These are phyloP conservation scores for Pichia thaimueangensis DNA, from an alignment of 805 yeast species.

Conservation along the genomic window DNA sequence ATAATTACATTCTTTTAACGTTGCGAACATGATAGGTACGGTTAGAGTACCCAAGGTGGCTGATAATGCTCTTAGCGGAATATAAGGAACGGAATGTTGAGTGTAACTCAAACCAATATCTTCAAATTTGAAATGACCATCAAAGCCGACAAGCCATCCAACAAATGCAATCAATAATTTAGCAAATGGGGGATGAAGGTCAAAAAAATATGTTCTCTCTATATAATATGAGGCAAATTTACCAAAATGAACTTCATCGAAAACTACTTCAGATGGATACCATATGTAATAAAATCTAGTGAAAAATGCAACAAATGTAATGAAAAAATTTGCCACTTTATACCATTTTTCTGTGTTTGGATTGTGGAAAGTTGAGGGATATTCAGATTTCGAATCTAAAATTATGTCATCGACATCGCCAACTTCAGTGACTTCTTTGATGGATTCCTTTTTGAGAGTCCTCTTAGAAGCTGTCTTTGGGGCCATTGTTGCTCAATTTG, in stretches of 20 bases:
- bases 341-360: conserved; percentile 27
- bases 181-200: conserved; percentile 97
- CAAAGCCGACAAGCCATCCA: conserved; percentile 84
- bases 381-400: conserved; percentile 13
- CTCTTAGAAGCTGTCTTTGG: conserved; percentile 23
- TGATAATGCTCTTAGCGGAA: conserved; percentile 72
- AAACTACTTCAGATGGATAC: conserved; percentile 69
- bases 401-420: neutral
- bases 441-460: conserved; percentile 5
- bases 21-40: conserved; percentile 76
- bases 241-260: conserved; percentile 85
- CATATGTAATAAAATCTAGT: conserved; percentile 58
- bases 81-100: conserved; percentile 74
- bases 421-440: neutral
- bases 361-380: conserved; percentile 12
- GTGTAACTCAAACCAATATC: conserved; percentile 80
- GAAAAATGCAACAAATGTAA: conserved; percentile 39
- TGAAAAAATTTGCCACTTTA: conserved; percentile 29
- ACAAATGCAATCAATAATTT: conserved; percentile 84
- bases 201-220: conserved; percentile 88
- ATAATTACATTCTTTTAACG: conserved; percentile 80
- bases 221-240: conserved; percentile 80
- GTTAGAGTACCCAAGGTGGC: conserved; percentile 80
- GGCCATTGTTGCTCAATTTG: too few relatives aligned
- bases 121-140: conserved; percentile 89